Base-by-base conservation (phyloP, 345 rosid species). In the Geranium brycei region DNA sequence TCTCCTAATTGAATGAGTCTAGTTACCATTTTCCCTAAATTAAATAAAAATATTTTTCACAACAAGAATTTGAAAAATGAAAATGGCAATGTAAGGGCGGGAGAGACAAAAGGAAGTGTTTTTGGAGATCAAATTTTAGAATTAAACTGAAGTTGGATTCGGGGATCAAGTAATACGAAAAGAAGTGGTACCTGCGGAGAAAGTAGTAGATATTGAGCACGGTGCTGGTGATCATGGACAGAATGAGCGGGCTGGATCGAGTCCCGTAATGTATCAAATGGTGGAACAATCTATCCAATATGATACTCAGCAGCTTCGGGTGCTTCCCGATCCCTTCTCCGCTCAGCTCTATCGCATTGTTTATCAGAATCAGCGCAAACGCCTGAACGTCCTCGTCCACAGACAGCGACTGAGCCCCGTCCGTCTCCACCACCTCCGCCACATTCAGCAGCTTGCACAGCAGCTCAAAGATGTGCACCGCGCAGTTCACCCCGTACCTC, bases 171-270 rank as follows among this genome's bases (percentile, higher is more conserved):
- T 23, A 23, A 23, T 23, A 23, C 2, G 32, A 57, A 23, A 18
- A 4, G 31, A 58, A 58, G 57, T 23, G 28, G 65, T 57, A 89
- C 98, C 84, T 84, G 74, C 91, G 85, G 63, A 90, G 96, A 66
- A 83, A 86, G 77, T 86, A 90, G 70, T 93, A 93, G 51, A 82
- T 76, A 62, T 88, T 92, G 76, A 92, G 75, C 3, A 92, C 91
- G 17, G 85, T 86, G 62, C 98, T 89, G 77, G 86, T 86, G 67
- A 92, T 92, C 93, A 86, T 86, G 59, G 97, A 87, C 31, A 92
- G 72, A 11, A 90, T 81, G 14, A 92, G 90, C 1, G 95, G 89
- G 62, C 80, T 82, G 10, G 96, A 87, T 66, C 82, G 68, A 23
- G 75, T 77, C 61, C 99, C 97, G 7, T 89, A 90, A 72, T 89